phyloP scores from a whole-genome alignment of 2,329 filamentous ascomycete species.

The Diaporthe eres region DNA sequence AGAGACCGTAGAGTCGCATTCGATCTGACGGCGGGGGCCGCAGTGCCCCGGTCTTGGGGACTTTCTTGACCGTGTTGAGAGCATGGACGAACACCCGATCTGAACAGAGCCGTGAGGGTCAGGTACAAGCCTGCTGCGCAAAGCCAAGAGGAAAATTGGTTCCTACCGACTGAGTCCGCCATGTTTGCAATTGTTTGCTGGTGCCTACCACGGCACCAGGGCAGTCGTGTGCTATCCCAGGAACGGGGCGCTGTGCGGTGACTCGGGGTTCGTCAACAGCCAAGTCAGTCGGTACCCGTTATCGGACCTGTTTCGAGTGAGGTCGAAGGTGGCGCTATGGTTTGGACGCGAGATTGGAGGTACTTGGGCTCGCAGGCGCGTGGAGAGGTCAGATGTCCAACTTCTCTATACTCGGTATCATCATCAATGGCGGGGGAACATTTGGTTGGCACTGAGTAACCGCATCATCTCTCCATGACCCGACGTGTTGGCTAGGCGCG shows the following conservation, averaged over 20 bases:
- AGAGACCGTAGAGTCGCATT: slow-evolving; percentile 94
- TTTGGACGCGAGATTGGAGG: background rate
- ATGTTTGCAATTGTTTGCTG: slow-evolving; percentile 49
- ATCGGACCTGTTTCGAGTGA: background rate
- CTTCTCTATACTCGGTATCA: slow-evolving; percentile 21
- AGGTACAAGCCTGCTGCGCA: slow-evolving; percentile 12
- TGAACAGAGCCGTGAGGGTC: slow-evolving; percentile 54
- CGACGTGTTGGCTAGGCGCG: slow-evolving; percentile 36
- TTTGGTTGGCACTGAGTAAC: slow-evolving; percentile 13
- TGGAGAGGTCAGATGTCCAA: background rate
- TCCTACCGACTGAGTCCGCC: slow-evolving; percentile 68
- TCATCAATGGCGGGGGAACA: slow-evolving; percentile 21
- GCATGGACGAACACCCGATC: slow-evolving; percentile 99
- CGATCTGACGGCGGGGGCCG: slow-evolving; percentile 89
- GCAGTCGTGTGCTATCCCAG: slow-evolving; percentile 25
- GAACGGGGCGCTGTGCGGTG: slow-evolving; percentile 13
- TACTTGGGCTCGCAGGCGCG: background rate
- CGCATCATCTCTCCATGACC: slow-evolving; percentile 29
- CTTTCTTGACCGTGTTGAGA: slow-evolving; percentile 98
- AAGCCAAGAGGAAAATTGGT: background rate
- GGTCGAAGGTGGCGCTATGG: background rate
- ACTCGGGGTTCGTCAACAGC: slow-evolving; percentile 15
- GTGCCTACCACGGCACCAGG: slow-evolving; percentile 37
- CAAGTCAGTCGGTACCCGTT: slow-evolving; percentile 29
- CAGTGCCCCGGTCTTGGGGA: slow-evolving; percentile 91